Evolutionary conservation across 306 rosid species (phyloP).

Genomic region (Glycyrrhiza uralensis): DNA sequence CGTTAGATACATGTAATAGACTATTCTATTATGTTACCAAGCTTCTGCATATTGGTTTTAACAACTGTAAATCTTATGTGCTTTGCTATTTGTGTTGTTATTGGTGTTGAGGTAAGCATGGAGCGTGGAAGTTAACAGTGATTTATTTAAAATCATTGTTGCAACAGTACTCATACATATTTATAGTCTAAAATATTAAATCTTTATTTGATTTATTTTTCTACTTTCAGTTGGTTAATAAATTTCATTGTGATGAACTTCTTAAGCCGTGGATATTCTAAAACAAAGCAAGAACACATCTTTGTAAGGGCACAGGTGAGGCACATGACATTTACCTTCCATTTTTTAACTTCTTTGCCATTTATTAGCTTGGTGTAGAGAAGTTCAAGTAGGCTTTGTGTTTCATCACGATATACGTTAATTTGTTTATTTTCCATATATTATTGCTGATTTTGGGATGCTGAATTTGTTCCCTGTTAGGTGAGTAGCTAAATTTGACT

Average conservation of each 20-base stretch:
- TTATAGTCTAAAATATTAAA: not conserved
- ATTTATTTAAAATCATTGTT: not conserved
- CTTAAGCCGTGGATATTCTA: conserved; percentile 53
- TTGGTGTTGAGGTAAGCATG: conserved; percentile 1
- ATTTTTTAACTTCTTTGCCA: not conserved
- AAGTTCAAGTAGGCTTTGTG: no score
- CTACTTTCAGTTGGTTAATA: not conserved
- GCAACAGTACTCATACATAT: not conserved
- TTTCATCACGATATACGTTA: no score
- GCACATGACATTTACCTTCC: not conserved
- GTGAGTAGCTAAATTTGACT: no score
- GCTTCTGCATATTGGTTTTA: not conserved
- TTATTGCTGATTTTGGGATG: no score
- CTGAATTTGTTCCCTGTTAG: no score
- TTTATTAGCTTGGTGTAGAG: no score
- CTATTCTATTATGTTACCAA: conserved; percentile 9
- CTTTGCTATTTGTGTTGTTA: not conserved
- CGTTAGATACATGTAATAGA: not conserved
- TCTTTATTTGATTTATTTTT: not conserved
- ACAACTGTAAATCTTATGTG: not conserved
- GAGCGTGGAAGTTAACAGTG: not conserved
- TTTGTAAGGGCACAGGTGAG: conserved; percentile 69
- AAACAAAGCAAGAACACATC: conserved; percentile 71
- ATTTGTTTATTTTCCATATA: no score
- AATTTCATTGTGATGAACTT: conserved; percentile 17